A percentile compares a stretch with the other conserved stretches of the same genome.
phyloP scores from a whole-genome alignment of 2,329 filamentous ascomycete species.

The Phyllosticta paracitricarpa region DNA sequence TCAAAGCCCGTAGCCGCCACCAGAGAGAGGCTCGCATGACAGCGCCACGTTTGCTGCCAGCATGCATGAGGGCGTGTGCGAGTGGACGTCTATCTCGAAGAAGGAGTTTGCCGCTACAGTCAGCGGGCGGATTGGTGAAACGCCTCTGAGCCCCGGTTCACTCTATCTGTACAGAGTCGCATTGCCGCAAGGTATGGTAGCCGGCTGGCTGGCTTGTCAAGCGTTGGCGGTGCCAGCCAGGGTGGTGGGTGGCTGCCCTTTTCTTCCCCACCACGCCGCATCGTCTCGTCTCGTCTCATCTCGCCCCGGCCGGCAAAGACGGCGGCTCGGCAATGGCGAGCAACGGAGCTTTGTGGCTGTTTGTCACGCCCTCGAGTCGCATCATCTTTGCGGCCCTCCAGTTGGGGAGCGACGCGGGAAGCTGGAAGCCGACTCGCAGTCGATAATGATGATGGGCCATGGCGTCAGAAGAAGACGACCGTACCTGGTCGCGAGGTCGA shows the following conservation, averaged over 20 bases:
- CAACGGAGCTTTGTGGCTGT: neutral
- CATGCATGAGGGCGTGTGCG: neutral
- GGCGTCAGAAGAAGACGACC: too few relatives aligned
- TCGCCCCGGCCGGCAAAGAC: neutral
- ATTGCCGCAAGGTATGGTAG: too few relatives aligned
- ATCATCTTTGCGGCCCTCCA: too few relatives aligned
- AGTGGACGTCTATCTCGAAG: neutral
- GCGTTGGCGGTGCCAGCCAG: neutral
- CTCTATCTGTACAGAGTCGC: too few relatives aligned
- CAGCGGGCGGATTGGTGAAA: neutral
- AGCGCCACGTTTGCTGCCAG: neutral
- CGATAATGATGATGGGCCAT: too few relatives aligned
- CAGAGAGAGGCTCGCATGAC: neutral
- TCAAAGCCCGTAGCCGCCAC: neutral
- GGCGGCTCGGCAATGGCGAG: neutral
- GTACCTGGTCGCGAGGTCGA: too few relatives aligned
- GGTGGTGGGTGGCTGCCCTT: neutral
- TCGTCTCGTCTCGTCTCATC: neutral
- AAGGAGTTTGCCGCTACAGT: neutral
- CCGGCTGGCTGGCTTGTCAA: too few relatives aligned
- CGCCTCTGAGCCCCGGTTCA: neutral
- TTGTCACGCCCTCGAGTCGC: too few relatives aligned
- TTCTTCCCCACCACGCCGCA: neutral
- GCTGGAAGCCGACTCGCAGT: too few relatives aligned
- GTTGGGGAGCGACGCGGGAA: too few relatives aligned